phyloP scores from a whole-genome alignment of 2,329 filamentous ascomycete species.

The Verticillium isaacii region DNA sequence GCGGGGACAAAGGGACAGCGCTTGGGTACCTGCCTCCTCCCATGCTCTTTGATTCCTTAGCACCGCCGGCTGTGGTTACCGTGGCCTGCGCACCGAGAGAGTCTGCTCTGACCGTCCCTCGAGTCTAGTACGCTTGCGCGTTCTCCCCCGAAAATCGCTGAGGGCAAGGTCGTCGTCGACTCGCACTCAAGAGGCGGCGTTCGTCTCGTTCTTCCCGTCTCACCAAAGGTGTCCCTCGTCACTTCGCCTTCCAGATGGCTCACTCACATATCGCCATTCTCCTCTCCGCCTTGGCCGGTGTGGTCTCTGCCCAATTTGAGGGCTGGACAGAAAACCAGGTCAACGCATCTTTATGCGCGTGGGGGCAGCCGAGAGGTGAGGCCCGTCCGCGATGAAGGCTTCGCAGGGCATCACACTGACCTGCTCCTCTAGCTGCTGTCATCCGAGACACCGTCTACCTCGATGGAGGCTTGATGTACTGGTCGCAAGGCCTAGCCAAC shows the following conservation, averaged over 20 bases:
- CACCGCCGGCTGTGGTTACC: background rate
- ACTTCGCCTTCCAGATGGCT: background rate
- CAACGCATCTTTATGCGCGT: constrained; percentile 56
- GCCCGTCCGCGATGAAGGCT: background rate
- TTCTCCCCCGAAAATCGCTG: background rate
- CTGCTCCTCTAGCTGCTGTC: constrained; percentile 39
- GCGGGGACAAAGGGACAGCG: background rate
- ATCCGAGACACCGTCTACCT: constrained; percentile 60
- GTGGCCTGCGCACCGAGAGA: background rate
- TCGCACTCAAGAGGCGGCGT: background rate
- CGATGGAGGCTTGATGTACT: constrained; percentile 56
- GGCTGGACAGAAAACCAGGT: constrained; percentile 48
- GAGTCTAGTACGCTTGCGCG: background rate
- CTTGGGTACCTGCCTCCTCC: background rate
- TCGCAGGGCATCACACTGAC: constrained; percentile 13
- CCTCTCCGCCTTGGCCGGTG: constrained; percentile 19
- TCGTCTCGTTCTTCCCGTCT: background rate
- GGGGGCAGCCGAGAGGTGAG: constrained; percentile 42
- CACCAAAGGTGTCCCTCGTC: background rate
- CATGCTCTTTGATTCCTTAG: background rate
- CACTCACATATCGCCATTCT: background rate
- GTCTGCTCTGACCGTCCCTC: background rate
- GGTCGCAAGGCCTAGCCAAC: constrained; percentile 44
- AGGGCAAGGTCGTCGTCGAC: background rate
- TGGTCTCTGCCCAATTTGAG: constrained; percentile 35